phyloP scores from a whole-genome alignment of 345 rosid species.

The Lepidium sativum region DNA sequence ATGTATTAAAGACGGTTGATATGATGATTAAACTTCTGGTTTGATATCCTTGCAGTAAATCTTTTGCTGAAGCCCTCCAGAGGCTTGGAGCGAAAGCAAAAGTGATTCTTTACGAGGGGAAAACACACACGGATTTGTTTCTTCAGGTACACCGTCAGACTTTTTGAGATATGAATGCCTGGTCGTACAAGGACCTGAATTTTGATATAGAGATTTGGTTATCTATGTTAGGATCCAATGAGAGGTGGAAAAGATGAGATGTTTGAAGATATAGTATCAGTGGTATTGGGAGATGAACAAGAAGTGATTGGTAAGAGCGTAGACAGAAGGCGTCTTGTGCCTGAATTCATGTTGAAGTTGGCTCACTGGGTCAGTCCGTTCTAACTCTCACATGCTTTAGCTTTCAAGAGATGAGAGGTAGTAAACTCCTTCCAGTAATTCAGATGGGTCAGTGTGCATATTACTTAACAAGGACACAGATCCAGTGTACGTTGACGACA shows the following conservation, averaged over 20 bases:
- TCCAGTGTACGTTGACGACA: neutral
- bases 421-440: neutral
- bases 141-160: slow-evolving; percentile 52
- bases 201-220: neutral
- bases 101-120: slow-evolving; percentile 69
- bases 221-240: slow-evolving; percentile 77
- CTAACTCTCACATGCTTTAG: slow-evolving; percentile 20
- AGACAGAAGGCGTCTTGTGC: slow-evolving; percentile 78
- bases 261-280: slow-evolving; percentile 72
- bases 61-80: slow-evolving; percentile 64
- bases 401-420: neutral
- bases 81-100: slow-evolving; percentile 70
- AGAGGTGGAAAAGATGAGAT: slow-evolving; percentile 84
- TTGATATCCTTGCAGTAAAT: slow-evolving; percentile 43
- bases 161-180: neutral
- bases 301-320: slow-evolving; percentile 49
- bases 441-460: slow-evolving; percentile 9
- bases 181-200: neutral
- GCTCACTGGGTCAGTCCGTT: slow-evolving; percentile 89
- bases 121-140: slow-evolving; percentile 93
- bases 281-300: slow-evolving; percentile 47
- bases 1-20: neutral
- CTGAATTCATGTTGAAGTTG: slow-evolving; percentile 79
- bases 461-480: slow-evolving; percentile 8
- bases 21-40: neutral